Evolutionary conservation across 345 rosid genomes (phyloP).

Genomic region (Brassica napus): DNA sequence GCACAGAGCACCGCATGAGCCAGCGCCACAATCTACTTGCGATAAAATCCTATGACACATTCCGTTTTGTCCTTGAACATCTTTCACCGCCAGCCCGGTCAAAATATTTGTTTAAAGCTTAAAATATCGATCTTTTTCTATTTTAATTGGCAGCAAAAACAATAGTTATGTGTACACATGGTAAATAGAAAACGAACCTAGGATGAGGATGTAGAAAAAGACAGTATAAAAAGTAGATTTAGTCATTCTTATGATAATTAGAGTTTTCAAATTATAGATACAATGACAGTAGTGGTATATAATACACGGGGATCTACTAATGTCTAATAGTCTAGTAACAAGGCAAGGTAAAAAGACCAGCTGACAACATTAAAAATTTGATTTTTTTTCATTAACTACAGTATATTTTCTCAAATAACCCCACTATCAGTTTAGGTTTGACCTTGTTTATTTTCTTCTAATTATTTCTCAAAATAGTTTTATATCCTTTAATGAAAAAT

Average conservation of each 20-base stretch:
- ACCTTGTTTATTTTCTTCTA: no score
- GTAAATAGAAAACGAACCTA: constrained; percentile 4
- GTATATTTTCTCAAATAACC: no score
- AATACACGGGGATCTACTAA: no score
- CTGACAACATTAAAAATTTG: no score
- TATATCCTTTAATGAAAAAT: no score
- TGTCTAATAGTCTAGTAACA: background rate
- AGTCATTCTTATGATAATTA: background rate
- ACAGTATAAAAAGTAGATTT: background rate
- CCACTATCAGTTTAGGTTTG: no score
- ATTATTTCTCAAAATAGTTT: no score
- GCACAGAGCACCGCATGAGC: constrained; percentile 20
- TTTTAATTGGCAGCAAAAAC: background rate
- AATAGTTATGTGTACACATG: background rate
- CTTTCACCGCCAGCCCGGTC: constrained; percentile 2
- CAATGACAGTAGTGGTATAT: background rate
- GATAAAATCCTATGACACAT: background rate
- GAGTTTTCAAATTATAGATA: background rate
- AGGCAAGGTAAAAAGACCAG: no score
- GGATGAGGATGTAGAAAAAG: constrained; percentile 5
- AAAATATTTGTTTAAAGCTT: background rate
- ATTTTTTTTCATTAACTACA: no score
- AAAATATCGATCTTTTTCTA: background rate
- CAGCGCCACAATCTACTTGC: background rate
- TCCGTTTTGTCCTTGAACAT: constrained; percentile 10